Evolutionary conservation across 2,329 filamentous ascomycete species (phyloP).

Genomic region (Graphiopsis chlorocephala): DNA sequence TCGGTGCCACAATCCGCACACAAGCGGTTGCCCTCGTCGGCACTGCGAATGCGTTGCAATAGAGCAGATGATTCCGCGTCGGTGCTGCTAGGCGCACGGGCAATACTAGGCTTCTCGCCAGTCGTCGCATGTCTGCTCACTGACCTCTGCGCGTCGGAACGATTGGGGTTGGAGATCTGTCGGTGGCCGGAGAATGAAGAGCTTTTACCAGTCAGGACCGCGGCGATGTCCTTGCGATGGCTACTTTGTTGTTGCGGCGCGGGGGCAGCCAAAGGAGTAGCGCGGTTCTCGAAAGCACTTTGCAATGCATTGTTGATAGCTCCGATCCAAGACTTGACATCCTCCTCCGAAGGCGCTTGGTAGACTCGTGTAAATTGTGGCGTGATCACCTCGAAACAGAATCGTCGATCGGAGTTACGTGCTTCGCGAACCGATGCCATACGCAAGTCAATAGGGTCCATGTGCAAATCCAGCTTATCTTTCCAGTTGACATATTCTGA

Average conservation of each 20-base stretch:
- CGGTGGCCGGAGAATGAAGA: constrained; percentile 64
- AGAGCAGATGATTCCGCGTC: constrained; percentile 78
- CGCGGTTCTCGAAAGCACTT: constrained; percentile 80
- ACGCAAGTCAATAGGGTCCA: constrained; percentile 94
- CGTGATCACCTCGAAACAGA: constrained; percentile 98
- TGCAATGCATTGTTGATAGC: constrained; percentile 97
- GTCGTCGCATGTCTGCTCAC: constrained; percentile 87
- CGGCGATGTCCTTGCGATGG: constrained; percentile 81
- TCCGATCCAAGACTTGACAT: constrained; percentile 95
- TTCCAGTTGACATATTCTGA: constrained; percentile 99
- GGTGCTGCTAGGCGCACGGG: constrained; percentile 63
- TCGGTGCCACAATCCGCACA: constrained; percentile 93
- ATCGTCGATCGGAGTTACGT: constrained; percentile 86
- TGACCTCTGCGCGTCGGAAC: constrained; percentile 46
- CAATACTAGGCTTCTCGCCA: constrained; percentile 75
- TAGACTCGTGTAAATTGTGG: constrained; percentile 95
- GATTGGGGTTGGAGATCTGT: constrained; percentile 42
- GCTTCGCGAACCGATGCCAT: constrained; percentile 97
- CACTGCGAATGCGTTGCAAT: constrained; percentile 80
- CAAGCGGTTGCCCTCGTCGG: constrained; percentile 87
- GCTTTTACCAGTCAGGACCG: constrained; percentile 88
- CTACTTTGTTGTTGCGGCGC: constrained; percentile 47
- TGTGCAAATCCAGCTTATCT: constrained; percentile 91
- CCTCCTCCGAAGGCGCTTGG: constrained; percentile 95
- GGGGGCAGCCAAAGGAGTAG: constrained; percentile 42